Evolutionary conservation across 2,329 filamentous ascomycete genomes (phyloP).

Genomic region (Ilyonectria destructans): DNA sequence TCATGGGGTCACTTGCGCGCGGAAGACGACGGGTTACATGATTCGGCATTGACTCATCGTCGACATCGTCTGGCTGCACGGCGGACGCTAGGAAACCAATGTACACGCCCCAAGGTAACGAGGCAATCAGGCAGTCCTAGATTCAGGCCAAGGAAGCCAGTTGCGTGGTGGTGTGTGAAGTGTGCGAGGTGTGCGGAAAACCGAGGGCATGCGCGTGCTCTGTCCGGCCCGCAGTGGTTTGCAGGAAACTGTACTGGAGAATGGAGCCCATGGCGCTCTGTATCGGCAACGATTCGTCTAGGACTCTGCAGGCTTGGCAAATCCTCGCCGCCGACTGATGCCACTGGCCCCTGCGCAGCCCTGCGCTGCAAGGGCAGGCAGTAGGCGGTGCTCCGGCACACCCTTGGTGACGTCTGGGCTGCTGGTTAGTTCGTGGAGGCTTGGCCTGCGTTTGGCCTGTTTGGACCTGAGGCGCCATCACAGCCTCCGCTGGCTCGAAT

Average conservation of each 20-base stretch:
- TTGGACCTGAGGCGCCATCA: constrained; percentile 30
- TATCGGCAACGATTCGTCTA: constrained; percentile 28
- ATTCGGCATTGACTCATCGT: constrained; percentile 49
- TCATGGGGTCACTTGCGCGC: constrained; percentile 41
- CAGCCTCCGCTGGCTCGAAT: constrained; percentile 42
- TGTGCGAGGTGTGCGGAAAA: constrained; percentile 15
- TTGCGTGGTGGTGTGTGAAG: constrained; percentile 11
- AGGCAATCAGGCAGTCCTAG: constrained; percentile 31
- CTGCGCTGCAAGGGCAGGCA: constrained; percentile 35
- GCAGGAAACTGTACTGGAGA: constrained; percentile 33
- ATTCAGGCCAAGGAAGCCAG: constrained; percentile 12
- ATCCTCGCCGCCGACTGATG: constrained; percentile 3
- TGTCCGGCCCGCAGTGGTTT: constrained; percentile 35
- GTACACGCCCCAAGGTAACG: constrained; percentile 23
- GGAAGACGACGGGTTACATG: constrained; percentile 19
- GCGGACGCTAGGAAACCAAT: constrained; percentile 28
- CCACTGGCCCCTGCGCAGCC: not conserved
- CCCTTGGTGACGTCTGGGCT: constrained; percentile 9
- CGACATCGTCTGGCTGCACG: constrained; percentile 9
- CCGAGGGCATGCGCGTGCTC: constrained; percentile 39
- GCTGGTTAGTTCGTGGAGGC: constrained; percentile 40
- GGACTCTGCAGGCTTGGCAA: constrained; percentile 15
- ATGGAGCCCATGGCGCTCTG: constrained; percentile 3
- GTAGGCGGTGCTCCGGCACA: constrained; percentile 11
- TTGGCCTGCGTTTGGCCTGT: constrained; percentile 34